Conservation (phyloP, 257 asterid genomes). For the Salvia rosmarinus region DNA sequence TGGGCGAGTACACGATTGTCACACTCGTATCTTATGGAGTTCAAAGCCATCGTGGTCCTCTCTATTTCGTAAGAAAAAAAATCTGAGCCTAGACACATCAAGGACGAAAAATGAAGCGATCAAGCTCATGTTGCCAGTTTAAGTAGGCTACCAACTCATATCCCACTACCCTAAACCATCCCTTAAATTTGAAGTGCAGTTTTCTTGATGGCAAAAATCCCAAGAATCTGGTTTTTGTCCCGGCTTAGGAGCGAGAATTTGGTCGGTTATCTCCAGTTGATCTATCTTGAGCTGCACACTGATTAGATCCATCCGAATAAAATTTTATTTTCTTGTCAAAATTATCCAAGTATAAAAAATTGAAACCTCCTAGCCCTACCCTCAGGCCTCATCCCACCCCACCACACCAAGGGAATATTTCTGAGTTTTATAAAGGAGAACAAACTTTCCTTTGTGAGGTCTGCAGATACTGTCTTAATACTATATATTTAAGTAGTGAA, state of each 20-base stretch:
- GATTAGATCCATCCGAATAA: slow-evolving; percentile 36
- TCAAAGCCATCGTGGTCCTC: background rate
- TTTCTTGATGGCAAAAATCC: slow-evolving; percentile 23
- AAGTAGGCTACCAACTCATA: slow-evolving; percentile 9
- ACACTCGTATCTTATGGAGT: background rate
- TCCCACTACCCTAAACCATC: slow-evolving; percentile 14
- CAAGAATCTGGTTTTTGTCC: slow-evolving; percentile 10
- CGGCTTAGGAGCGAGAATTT: background rate
- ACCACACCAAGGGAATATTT: slow-evolving; percentile 46
- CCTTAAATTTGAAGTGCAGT: slow-evolving; percentile 11
- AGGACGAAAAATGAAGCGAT: background rate
- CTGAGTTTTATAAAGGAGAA: slow-evolving; percentile 43
- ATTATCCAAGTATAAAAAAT: background rate
- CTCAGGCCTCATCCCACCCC: background rate
- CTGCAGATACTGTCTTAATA: slow-evolving; percentile 45
- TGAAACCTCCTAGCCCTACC: background rate
- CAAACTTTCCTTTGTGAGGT: slow-evolving; percentile 34
- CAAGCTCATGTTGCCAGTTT: slow-evolving; percentile 3
- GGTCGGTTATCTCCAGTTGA: slow-evolving; percentile 4
- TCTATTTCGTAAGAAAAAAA: background rate
- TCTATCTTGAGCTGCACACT: slow-evolving; percentile 31
- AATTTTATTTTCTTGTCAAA: slow-evolving; percentile 25
- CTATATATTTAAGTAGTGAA: slow-evolving; percentile 13
- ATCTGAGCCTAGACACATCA: background rate
- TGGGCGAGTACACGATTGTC: background rate